Conservation (phyloP, 176 grass and related monocot species). For the Leersia perrieri region DNA sequence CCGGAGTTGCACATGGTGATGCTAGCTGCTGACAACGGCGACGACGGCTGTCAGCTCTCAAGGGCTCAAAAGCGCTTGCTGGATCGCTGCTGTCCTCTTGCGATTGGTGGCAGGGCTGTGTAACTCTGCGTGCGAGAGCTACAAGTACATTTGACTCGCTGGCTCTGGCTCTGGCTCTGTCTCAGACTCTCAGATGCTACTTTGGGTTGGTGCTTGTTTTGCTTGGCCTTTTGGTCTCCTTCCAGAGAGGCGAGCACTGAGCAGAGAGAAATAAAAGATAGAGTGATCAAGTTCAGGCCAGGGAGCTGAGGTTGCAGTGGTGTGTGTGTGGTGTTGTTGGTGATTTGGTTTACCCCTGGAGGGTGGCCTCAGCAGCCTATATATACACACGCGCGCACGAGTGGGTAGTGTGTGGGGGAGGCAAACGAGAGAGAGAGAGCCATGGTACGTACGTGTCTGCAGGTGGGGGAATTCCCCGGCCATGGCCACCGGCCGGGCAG, state of each 20-base stretch:
- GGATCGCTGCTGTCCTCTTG: conserved; percentile 23
- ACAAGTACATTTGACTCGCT: conserved; percentile 51
- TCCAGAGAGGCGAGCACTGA: conserved; percentile 9
- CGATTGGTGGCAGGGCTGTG: conserved; percentile 22
- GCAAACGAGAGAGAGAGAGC: neutral
- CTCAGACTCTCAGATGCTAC: no score
- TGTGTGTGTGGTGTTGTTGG: neutral
- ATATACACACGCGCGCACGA: conserved; percentile 26
- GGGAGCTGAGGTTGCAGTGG: neutral
- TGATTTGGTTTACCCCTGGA: conserved; percentile 14
- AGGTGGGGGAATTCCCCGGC: neutral
- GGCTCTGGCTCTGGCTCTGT: neutral
- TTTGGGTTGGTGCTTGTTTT: conserved; percentile 12
- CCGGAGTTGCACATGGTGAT: conserved; percentile 53
- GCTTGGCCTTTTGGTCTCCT: conserved; percentile 55
- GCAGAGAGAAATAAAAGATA: neutral
- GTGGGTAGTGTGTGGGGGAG: neutral
- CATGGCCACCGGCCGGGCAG: neutral
- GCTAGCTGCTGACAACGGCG: neutral
- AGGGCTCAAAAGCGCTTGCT: neutral
- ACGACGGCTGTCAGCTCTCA: neutral
- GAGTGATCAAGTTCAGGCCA: conserved; percentile 11
- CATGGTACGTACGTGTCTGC: conserved; percentile 27
- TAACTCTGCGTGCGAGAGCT: conserved; percentile 9
- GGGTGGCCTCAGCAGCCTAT: conserved; percentile 10